phyloP scores from a whole-genome alignment of 805 yeast genomes.

The Maudiozyma bulderi region DNA sequence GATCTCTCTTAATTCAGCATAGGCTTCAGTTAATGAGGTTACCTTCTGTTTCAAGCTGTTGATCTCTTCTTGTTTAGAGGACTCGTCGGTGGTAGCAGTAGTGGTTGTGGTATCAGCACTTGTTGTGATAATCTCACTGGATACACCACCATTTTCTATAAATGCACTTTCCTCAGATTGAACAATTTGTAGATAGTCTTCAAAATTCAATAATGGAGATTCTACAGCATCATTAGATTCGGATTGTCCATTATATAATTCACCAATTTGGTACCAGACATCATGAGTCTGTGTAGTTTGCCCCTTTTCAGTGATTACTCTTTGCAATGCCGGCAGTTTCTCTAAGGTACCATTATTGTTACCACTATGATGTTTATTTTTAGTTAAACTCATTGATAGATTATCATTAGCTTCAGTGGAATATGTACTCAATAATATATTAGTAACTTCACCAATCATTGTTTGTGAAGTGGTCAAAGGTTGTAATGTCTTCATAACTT shows the following conservation, averaged over 20 bases:
- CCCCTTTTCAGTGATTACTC: constrained; percentile 41
- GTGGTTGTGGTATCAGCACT: constrained; percentile 2
- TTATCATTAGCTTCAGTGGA: background rate
- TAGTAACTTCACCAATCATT: constrained; percentile 21
- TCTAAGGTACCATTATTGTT: background rate
- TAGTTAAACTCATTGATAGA: background rate
- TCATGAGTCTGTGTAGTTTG: constrained; percentile 34
- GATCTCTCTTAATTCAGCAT: constrained; percentile 46
- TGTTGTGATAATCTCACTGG: constrained; percentile 33
- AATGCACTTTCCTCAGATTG: constrained; percentile 45
- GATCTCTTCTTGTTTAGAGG: constrained; percentile 22
- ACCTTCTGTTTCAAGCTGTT: constrained; percentile 38
- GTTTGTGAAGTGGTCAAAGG: constrained; percentile 21
- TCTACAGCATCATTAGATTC: background rate
- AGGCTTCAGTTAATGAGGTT: constrained; percentile 45
- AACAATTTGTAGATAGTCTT: constrained; percentile 40
- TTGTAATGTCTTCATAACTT: constrained; percentile 47
- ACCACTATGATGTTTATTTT: background rate
- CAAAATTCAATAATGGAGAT: constrained; percentile 30
- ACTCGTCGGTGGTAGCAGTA: constrained; percentile 7
- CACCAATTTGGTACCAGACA: constrained; percentile 30
- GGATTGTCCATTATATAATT: background rate
- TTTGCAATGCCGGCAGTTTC: constrained; percentile 57
- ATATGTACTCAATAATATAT: constrained; percentile 12
- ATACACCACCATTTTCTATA: constrained; percentile 22